phyloP scores from a whole-genome alignment of 805 yeast genomes.

The Kodamaea leandrae region DNA sequence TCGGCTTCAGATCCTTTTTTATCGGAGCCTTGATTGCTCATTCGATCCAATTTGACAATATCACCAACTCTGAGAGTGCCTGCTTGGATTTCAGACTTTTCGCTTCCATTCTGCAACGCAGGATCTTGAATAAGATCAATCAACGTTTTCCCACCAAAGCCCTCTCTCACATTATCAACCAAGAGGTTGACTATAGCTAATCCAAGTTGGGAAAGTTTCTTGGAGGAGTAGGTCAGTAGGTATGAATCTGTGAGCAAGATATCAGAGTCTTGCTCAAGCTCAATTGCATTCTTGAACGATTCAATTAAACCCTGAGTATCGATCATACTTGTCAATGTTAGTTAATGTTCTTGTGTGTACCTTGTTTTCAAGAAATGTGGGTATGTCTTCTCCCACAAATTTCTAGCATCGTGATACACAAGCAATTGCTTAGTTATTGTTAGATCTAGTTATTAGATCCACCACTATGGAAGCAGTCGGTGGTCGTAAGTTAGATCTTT shows the following conservation, averaged over 20 bases:
- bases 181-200: conserved; percentile 69
- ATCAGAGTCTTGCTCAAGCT: conserved; percentile 38
- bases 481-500: not conserved
- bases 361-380: conserved; percentile 28
- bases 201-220: conserved; percentile 66
- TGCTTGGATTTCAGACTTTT: conserved; percentile 31
- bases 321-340: conserved; percentile 7
- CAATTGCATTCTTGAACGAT: conserved; percentile 31
- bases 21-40: conserved; percentile 26
- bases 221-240: conserved; percentile 47
- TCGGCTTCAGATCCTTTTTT: conserved; percentile 15
- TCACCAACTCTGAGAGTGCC: conserved; percentile 73
- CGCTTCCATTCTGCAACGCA: conserved; percentile 30
- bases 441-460: conserved; percentile 17
- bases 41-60: conserved; percentile 59
- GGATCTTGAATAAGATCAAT: conserved; percentile 63
- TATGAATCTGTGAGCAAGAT: conserved; percentile 31
- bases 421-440: conserved; percentile 11
- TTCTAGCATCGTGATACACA: conserved; percentile 29
- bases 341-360: conserved; percentile 18
- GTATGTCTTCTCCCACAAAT: conserved; percentile 9
- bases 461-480: conserved; percentile 7
- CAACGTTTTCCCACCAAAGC: conserved; percentile 72
- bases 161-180: conserved; percentile 63
- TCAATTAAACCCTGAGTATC: conserved; percentile 15